Base-by-base conservation (phyloP, 768 basidiomycete genomes). In the Austroboletus eburneus region DNA sequence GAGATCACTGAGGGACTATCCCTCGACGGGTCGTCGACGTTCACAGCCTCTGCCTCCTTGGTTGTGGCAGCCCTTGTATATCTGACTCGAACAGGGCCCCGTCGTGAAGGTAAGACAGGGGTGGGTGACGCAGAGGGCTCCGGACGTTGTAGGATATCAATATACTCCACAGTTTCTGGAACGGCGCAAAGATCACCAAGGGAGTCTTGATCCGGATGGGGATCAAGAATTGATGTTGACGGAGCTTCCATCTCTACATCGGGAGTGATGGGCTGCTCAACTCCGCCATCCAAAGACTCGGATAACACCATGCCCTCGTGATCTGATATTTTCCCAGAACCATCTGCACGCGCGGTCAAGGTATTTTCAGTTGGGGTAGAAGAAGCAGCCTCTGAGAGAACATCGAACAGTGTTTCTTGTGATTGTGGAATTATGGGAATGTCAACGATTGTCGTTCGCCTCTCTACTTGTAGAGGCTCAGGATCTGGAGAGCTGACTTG, bases 391-490 rank as follows among this genome's bases (percentile, higher is more conserved):
- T 1, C 16, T 9, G n/a, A 13, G 5, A 46, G 39, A 49, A 43
- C 21, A 18, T 47, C 29, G 9, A 18, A 17, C 9, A 18, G 24
- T 3, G 32, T 45, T 45, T 46, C 37, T 37, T 46, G 33, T 17
- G 47, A 41, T 21, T 38, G 54, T 32, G n/a, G n/a, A n/a, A n/a
- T n/a, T n/a, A n/a, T n/a, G 27, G 50, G 18, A 40, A 40, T n/a
- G 7, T n/a, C 20, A 17, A 16, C 16, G 16, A 17, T 25, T 3
- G 45, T 25, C 17, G 38, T 24, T 39, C 44, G 49, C 17, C 16
- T 43, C 27, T 32, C 21, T 23, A 13, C 30, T 32, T 7, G 30
- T 13, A 9, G 3, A 23, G 18, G 12, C 18, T 23, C 39, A 30
- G 27, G 30, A 4, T 37, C 30, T 5, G 25, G 33, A 16, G 44